Evolutionary conservation across 2,329 filamentous ascomycete species (phyloP), one percentile per base, ranked within the genome.

Genomic region (Anthostomella pinea): DNA sequence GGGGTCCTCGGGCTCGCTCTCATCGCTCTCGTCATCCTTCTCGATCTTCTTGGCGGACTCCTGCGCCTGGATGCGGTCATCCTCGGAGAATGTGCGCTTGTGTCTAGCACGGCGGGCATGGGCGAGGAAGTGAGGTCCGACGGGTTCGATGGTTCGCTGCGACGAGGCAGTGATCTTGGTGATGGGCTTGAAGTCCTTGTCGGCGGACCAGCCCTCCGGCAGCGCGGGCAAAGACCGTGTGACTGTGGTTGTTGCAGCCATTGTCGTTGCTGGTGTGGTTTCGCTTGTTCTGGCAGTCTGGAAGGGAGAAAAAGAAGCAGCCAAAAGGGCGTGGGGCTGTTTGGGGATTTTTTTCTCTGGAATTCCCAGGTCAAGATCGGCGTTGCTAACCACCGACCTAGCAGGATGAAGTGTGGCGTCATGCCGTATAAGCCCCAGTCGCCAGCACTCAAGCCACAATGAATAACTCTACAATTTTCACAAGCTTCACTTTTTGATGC

Each of bases 1-100:
- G 38, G 88, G 84, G 60, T 97, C 91, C 70, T 98, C 93, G 19
- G 84, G 72, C 72, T 98, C 93, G 67, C 87, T 94, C 65, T 95
- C 88, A 45, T 97, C 90, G 58, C 85, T 87, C 47, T 83, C 83
- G 40, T 96, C 88, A 36, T 88, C 86, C 48, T 93, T 86, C 67
- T 97, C 91, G 37, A 94, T 81, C 68, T 95, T 96, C 81, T 94
- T 95, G 60, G 90, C 89, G 53, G 84, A 89, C 67, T 94, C 83
- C 67, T 94, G 86, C 31, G 93, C 93, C 72, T 96, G 88, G 62
- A 98, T 94, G 51, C 90, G 86, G 66, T 98, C 93, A 68, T 98
- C 93, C 70, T 98, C 91, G 58, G 87, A 95, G 70, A 98, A 98
- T 33, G 93, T 98, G 60, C 93, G 89, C 74, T 95, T 88, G 70